Conservation (phyloP, 2,329 filamentous ascomycete genomes). For the Rhytidhysteron rufulum region DNA sequence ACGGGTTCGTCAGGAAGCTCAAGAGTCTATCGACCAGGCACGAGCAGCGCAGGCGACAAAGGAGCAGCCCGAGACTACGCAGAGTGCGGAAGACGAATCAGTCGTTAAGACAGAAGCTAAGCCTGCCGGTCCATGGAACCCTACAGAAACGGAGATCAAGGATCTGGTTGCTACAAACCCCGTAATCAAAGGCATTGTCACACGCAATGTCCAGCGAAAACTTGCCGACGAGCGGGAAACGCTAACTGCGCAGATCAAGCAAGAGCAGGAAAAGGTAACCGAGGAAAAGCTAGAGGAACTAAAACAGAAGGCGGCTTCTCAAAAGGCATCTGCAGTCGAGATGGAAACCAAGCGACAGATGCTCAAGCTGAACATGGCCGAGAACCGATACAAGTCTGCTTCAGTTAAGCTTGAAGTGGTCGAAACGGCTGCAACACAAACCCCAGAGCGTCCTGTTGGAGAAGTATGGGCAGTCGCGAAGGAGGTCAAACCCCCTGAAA, state of each 20-base stretch:
- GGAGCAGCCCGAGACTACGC: neutral
- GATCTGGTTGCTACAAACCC: slow-evolving; percentile 50
- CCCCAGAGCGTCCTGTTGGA: slow-evolving; percentile 74
- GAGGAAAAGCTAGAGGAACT: slow-evolving; percentile 24
- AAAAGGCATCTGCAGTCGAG: slow-evolving; percentile 58
- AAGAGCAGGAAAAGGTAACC: slow-evolving; percentile 23
- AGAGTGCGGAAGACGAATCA: slow-evolving; percentile 2
- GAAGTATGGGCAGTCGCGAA: slow-evolving; percentile 87
- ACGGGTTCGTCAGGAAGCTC: slow-evolving; percentile 22
- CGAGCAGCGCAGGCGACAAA: slow-evolving; percentile 4
- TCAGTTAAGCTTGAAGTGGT: slow-evolving; percentile 74
- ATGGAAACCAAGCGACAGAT: slow-evolving; percentile 72
- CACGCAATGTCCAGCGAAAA: slow-evolving; percentile 55
- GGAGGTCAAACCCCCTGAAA: slow-evolving; percentile 49
- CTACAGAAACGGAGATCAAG: slow-evolving; percentile 49
- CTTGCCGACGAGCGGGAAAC: slow-evolving; percentile 38
- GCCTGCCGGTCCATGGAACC: slow-evolving; percentile 22
- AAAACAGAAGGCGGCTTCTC: slow-evolving; percentile 42
- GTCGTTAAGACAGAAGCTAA: slow-evolving; percentile 8
- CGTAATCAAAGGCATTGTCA: slow-evolving; percentile 47
- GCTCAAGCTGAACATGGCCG: slow-evolving; percentile 73
- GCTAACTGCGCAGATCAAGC: slow-evolving; percentile 32
- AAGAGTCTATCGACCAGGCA: slow-evolving; percentile 5
- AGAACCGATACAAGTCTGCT: slow-evolving; percentile 62
- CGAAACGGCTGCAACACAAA: slow-evolving; percentile 76